Percentiles rank a stretch among this genome's conserved stretches.
Conservation (phyloP, 208 protist genomes). For the Plasmodiophora brassicae region DNA sequence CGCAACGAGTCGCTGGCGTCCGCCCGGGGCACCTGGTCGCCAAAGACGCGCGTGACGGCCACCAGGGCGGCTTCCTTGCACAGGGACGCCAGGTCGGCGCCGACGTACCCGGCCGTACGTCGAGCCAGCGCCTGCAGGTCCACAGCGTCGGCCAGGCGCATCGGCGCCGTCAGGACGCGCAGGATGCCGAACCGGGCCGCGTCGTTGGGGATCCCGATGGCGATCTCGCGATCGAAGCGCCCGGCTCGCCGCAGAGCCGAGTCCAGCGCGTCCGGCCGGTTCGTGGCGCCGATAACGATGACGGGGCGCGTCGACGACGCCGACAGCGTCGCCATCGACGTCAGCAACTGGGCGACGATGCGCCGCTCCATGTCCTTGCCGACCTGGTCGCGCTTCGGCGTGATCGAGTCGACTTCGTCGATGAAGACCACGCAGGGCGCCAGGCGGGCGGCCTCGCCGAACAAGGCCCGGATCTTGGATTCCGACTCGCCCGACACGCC, state of each 20-base stretch:
- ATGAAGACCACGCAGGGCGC: conserved; percentile 97
- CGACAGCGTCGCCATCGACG: conserved; percentile 86
- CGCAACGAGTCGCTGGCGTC: conserved; percentile 37
- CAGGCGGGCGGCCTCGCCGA: conserved; percentile 58
- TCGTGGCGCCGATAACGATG: conserved; percentile 68
- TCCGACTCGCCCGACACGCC: conserved; percentile 98
- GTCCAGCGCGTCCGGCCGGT: conserved; percentile 84
- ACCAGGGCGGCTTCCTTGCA: conserved; percentile 77
- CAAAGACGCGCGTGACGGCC: conserved; percentile 64
- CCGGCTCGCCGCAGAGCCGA: conserved; percentile 86
- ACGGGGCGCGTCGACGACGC: conserved; percentile 43
- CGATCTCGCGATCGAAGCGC: conserved; percentile 93
- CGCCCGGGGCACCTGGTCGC: background rate
- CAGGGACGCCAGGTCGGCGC: conserved; percentile 89
- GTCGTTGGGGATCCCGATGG: conserved; percentile 87
- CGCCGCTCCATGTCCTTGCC: conserved; percentile 94
- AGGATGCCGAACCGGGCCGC: conserved; percentile 56
- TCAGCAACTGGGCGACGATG: conserved; percentile 96
- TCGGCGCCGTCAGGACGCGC: conserved; percentile 51
- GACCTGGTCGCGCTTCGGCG: conserved; percentile 81
- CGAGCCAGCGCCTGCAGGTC: conserved; percentile 28
- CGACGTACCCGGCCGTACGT: conserved; percentile 75
- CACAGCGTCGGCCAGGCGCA: conserved; percentile 51
- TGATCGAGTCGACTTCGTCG: conserved; percentile 96
- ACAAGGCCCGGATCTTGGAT: conserved; percentile 88